Conservation (phyloP, 1,139 yeast species). For the Trichomonascaceae sp. region DNA sequence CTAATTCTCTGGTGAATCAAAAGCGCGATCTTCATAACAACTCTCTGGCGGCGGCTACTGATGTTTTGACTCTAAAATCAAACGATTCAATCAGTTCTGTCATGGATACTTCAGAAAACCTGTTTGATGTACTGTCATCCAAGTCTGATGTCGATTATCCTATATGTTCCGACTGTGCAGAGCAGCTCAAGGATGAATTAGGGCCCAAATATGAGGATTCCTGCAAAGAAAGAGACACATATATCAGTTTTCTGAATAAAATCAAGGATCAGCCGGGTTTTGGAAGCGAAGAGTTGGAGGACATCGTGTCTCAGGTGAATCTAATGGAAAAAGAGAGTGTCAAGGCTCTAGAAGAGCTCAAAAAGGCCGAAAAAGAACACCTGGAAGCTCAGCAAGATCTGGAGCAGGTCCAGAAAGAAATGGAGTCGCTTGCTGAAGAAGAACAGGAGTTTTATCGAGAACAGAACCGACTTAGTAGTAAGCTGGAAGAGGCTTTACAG, state of each 20-base stretch:
- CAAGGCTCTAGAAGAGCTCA: conserved; percentile 28
- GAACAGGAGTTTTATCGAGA: conserved; percentile 41
- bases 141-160: conserved; percentile 84
- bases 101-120: conserved; percentile 47
- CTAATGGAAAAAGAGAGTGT: conserved; percentile 23
- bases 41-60: background rate
- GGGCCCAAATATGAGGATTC: conserved; percentile 67
- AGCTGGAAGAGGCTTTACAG: conserved; percentile 42
- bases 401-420: conserved; percentile 26
- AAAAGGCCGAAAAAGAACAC: conserved; percentile 32
- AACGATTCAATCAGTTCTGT: conserved; percentile 1
- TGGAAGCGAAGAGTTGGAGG: conserved; percentile 39
- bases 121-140: conserved; percentile 59
- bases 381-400: conserved; percentile 30
- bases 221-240: conserved; percentile 72
- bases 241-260: conserved; percentile 63
- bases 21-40: conserved; percentile 6
- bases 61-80: background rate
- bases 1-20: conserved; percentile 30
- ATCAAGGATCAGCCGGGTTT: conserved; percentile 52
- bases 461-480: conserved; percentile 49
- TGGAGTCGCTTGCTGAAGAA: conserved; percentile 32
- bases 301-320: conserved; percentile 41
- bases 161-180: conserved; percentile 81
- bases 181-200: conserved; percentile 56